Evolutionary conservation across 768 basidiomycete genomes (phyloP).

Genomic region (Podaxis mareebaensis): DNA sequence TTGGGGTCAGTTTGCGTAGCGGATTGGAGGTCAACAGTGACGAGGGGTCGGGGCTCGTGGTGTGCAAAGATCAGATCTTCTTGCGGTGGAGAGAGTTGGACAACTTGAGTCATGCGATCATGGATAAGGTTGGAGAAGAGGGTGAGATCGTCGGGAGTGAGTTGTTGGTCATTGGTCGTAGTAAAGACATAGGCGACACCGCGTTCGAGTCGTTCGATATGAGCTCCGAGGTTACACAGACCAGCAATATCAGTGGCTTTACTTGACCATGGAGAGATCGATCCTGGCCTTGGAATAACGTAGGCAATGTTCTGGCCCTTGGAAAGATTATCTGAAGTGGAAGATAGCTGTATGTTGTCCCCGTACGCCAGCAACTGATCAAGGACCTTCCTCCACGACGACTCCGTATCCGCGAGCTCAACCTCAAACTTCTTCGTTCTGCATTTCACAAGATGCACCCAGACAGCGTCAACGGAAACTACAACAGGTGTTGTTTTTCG

Average conservation of each 20-base stretch:
- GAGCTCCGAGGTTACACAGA: constrained; percentile 76
- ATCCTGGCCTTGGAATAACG: constrained; percentile 82
- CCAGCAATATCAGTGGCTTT: constrained; percentile 95
- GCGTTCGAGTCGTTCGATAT: constrained; percentile 84
- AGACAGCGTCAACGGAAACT: constrained; percentile 75
- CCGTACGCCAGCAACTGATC: constrained; percentile 83
- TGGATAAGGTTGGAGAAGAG: constrained; percentile 72
- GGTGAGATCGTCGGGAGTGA: constrained; percentile 51
- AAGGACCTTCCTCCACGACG: constrained; percentile 53
- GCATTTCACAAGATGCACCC: constrained; percentile 83
- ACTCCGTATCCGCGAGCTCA: constrained; percentile 45
- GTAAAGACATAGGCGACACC: constrained; percentile 72
- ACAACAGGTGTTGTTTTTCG: constrained; percentile 54
- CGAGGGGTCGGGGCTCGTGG: constrained; percentile 64
- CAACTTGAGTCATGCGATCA: constrained; percentile 96
- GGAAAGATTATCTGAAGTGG: constrained; percentile 39
- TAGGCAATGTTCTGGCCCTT: constrained; percentile 52
- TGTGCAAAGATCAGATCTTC: constrained; percentile 61
- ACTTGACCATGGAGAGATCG: constrained; percentile 98
- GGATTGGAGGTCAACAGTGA: constrained; percentile 61
- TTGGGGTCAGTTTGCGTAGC: constrained; percentile 43
- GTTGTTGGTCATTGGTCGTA: constrained; percentile 33
- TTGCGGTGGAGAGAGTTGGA: constrained; percentile 58
- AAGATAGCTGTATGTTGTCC: constrained; percentile 59
- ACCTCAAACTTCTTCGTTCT: constrained; percentile 42